Evolutionary conservation across 768 basidiomycete genomes (phyloP), one percentile per base, ranked within the genome.

Genomic region (Tylopilus vinaceipallidus): DNA sequence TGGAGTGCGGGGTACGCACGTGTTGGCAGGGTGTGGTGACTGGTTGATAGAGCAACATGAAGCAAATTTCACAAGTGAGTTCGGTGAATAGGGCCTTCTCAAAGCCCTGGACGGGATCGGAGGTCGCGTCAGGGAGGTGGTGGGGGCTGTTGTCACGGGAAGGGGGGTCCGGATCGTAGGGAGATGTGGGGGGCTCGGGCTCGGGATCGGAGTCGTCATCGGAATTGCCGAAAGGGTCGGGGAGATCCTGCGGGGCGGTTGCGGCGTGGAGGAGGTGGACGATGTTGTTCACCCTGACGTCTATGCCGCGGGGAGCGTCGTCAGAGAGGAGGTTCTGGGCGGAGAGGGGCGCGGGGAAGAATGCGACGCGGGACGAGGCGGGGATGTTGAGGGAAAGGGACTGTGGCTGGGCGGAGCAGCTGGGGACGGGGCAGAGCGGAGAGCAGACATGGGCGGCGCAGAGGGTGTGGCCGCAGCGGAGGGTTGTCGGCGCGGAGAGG

Each of bases 21-120:
- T 98, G 95, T 67, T 98, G 95, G 68, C 95, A 98, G 12, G 91
- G 90, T 3, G 95, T 90, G 14, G 95, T 98, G 43, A 94, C 76
- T 6, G 95, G 94, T 55, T 91, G 83, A 70, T 84, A 83, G 56
- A 94, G 75, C 33, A 97, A 71, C 62, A 78, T 78, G 63, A 88
- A 88, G 70, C 95, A 98, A 29, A 98, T 94, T 67, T 94, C 89
- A 67, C 95, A 98, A 17, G 82, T 85, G 47, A 95, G 76, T 57
- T 94, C 87, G 11, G 77, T 59, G 12, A 44, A n/a, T 45, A 88
- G 75, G 23, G 82, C 79, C 63, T 86, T 86, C 60, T 82, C 75
- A 50, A 87, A 77, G 37, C 68, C 65, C 6, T 67, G 60, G 45
- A 64, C 60, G 24, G 57, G 36, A 26, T 60, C 47, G 47, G 71